Evolutionary conservation across 768 basidiomycete genomes (phyloP).

Genomic region (Termitomyces sp.): DNA sequence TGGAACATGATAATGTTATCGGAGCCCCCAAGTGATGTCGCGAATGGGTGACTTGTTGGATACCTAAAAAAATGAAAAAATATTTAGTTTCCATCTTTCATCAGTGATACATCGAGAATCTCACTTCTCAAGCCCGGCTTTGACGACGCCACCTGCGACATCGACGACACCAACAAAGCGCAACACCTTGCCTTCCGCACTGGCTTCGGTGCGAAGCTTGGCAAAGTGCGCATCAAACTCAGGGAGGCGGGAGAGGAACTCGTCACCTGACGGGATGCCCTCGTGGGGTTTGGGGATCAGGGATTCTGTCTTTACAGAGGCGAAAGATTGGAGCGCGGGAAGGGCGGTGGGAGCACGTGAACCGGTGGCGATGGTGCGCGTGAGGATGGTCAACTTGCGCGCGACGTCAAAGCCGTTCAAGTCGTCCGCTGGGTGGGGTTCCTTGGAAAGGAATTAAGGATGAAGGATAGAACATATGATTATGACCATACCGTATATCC

Average conservation of each 20-base stretch:
- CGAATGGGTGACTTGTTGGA: slow-evolving; percentile 85
- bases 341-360: slow-evolving; percentile 29
- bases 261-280: slow-evolving; percentile 64
- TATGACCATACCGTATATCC: slow-evolving; percentile 79
- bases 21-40: slow-evolving; percentile 90
- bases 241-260: slow-evolving; percentile 74
- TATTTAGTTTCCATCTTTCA: not conserved
- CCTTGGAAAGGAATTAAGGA: slow-evolving; percentile 40
- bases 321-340: slow-evolving; percentile 68
- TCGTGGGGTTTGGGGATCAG: slow-evolving; percentile 78
- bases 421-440: slow-evolving; percentile 96
- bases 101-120: slow-evolving; percentile 19
- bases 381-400: slow-evolving; percentile 93
- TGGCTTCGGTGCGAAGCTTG: slow-evolving; percentile 71
- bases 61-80: slow-evolving; percentile 48
- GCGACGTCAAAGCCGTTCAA: slow-evolving; percentile 97
- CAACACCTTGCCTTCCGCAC: slow-evolving; percentile 75
- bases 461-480: not conserved
- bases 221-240: slow-evolving; percentile 81
- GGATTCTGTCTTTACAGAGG: slow-evolving; percentile 75
- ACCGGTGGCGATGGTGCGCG: slow-evolving; percentile 57
- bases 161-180: slow-evolving; percentile 96
- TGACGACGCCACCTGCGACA: slow-evolving; percentile 61
- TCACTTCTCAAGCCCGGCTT: slow-evolving; percentile 86
- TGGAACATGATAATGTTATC: slow-evolving; percentile 99